Evolutionary conservation across 306 rosid genomes (phyloP).

Genomic region (Lathyrus oleraceus): DNA sequence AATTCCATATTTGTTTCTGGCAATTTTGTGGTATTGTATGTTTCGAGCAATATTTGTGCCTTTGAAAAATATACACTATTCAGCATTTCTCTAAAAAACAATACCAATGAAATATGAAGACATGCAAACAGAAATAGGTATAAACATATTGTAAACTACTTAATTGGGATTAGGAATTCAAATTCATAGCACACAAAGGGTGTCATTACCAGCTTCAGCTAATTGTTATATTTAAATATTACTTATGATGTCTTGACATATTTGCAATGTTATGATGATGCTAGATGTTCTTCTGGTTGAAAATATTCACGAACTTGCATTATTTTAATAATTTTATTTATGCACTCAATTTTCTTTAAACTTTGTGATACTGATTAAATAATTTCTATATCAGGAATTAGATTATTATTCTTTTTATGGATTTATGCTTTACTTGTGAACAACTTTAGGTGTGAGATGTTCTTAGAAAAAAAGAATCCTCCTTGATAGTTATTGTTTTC

Average conservation of each 20-base stretch:
- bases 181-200: not conserved
- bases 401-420: not conserved
- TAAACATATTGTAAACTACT: not conserved
- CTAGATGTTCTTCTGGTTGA: not conserved
- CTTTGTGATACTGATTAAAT: not conserved
- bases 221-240: too few species aligned
- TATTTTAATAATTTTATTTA: not conserved
- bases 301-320: not conserved
- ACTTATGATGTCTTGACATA: too few species aligned
- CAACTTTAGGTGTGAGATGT: slow-evolving; percentile 1
- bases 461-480: not conserved
- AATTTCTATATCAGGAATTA: not conserved
- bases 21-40: not conserved
- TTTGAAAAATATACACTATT: not conserved
- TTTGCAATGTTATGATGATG: too few species aligned
- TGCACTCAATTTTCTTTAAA: not conserved
- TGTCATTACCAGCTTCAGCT: not conserved
- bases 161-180: not conserved
- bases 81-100: not conserved
- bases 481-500: not conserved
- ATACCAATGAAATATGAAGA: not conserved
- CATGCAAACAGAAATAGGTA: not conserved
- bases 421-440: not conserved
- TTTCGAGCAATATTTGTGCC: not conserved
- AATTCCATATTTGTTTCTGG: not conserved